Conservation (phyloP, 2,329 filamentous ascomycete genomes). For the Aspergillus ibericus region DNA sequence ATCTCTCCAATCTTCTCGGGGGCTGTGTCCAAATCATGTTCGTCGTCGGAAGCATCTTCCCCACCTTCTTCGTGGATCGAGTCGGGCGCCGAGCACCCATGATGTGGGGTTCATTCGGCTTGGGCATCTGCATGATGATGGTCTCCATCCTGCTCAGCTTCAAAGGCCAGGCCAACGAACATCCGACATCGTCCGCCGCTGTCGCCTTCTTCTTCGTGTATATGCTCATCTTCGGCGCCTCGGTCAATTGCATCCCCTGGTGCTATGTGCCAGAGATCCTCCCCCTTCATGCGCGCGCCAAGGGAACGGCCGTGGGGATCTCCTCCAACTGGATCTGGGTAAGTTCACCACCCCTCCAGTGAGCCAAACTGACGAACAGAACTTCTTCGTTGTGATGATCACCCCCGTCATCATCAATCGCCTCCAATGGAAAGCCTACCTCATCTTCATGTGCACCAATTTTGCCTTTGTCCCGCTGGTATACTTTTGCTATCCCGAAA, state of each 20-base stretch:
- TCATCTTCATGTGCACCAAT: conserved; percentile 40
- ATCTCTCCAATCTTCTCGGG: conserved; percentile 25
- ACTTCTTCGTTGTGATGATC: conserved; percentile 47
- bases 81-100: conserved; percentile 40
- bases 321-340: conserved; percentile 50
- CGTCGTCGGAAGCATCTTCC: conserved; percentile 40
- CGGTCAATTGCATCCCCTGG: conserved; percentile 52
- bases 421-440: conserved; percentile 37
- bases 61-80: conserved; percentile 48
- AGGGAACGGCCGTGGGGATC: conserved; percentile 44
- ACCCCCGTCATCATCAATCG: conserved; percentile 35
- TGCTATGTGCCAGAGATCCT: conserved; percentile 53
- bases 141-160: conserved; percentile 44
- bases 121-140: conserved; percentile 41
- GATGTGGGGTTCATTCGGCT: conserved; percentile 35
- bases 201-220: conserved; percentile 52
- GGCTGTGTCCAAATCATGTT: conserved; percentile 32
- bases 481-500: conserved; percentile 50
- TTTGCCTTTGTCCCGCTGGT: conserved; percentile 38
- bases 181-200: conserved; percentile 44
- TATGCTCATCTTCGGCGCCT: conserved; percentile 46
- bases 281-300: conserved; percentile 51
- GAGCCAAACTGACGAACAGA: conserved; percentile 19
- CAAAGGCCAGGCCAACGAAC: conserved; percentile 36
- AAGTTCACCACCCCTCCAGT: not conserved